phyloP scores from a whole-genome alignment of 2,329 filamentous ascomycete species.

The Colletotrichum abscissum region DNA sequence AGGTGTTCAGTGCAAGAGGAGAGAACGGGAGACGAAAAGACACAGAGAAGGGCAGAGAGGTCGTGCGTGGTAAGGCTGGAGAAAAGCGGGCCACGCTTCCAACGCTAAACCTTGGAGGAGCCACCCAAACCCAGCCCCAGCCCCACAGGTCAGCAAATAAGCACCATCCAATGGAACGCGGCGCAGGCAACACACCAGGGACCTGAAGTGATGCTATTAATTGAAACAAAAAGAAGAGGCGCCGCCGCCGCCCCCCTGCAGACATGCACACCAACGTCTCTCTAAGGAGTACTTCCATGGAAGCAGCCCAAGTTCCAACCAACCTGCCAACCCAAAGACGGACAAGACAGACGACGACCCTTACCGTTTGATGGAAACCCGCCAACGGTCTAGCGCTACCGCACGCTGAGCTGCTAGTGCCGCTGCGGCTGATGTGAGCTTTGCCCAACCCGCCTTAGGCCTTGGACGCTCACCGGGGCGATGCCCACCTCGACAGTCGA shows the following conservation, averaged over 20 bases:
- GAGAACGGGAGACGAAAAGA: neutral
- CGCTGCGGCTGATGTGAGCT: constrained; percentile 24
- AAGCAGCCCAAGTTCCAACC: too few relatives aligned
- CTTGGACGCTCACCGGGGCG: neutral
- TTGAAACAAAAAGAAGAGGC: constrained; percentile 22
- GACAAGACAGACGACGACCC: neutral
- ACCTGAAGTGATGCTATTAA: constrained; percentile 17
- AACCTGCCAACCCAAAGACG: neutral
- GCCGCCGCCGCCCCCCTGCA: constrained; percentile 17
- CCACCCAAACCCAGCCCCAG: neutral
- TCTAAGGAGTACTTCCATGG: too few relatives aligned
- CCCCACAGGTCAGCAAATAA: constrained; percentile 24
- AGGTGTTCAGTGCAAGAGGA: neutral
- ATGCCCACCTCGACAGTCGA: neutral
- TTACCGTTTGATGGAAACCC: constrained; percentile 9
- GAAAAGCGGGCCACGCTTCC: neutral
- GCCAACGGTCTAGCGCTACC: constrained; percentile 13
- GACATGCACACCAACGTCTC: neutral
- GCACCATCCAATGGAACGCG: constrained; percentile 24
- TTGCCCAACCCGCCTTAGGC: neutral
- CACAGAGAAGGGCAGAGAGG: neutral
- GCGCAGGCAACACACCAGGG: neutral
- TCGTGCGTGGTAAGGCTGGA: constrained; percentile 28
- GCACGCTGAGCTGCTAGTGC: constrained; percentile 1
- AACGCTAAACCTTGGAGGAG: neutral